Evolutionary conservation across 805 yeast species (phyloP), one percentile per base, ranked within the genome.

Genomic region (Zygosaccharomyces kombuchaensis): DNA sequence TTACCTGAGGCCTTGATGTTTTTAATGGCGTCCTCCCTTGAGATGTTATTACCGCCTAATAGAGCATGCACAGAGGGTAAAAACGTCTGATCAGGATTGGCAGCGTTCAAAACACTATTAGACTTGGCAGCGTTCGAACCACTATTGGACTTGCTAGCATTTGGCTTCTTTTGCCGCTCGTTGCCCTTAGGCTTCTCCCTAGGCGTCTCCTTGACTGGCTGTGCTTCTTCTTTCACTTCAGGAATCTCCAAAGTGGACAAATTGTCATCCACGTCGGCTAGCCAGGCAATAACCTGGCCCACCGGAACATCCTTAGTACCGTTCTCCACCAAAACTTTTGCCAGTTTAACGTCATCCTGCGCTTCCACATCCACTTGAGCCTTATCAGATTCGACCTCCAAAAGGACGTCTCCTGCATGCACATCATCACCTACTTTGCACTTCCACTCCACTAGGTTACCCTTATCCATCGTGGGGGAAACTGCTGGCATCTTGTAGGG

Each of bases 391-490:
- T 86, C 95, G n/a, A 86, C 85, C 58, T 85, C 93, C 34, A 86
- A 62, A 29, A 86, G 64, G 3, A 82, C 84, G 55, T 93, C 98
- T 17, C 99, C 99, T 6, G 95, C 77, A 26, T 71, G 60, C 67
- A 84, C 91, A 3, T 73, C 45, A 3, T 87, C 93, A 23, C 87
- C 87, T 40, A 76, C 83, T 65, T 89, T 82, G 59, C 82, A 74
- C 63, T 87, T 86, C 99, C 99, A 91, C 44, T 80, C 75, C 9
- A 88, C 87, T 53, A 91, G 77, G 5, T 96, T 96, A 34, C 99
- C 99, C 62, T 82, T 87, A 25, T 89, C 88, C 99, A 91, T 91
- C 6, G 99, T 91, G 35, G 99, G 99, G 4, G 97, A 90, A 96
- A 91, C 87, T 21, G 99, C 97, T 3, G 99, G 99, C 98, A 91